phyloP scores from a whole-genome alignment of 139 green algal genomes.

The Trebouxia sp. region DNA sequence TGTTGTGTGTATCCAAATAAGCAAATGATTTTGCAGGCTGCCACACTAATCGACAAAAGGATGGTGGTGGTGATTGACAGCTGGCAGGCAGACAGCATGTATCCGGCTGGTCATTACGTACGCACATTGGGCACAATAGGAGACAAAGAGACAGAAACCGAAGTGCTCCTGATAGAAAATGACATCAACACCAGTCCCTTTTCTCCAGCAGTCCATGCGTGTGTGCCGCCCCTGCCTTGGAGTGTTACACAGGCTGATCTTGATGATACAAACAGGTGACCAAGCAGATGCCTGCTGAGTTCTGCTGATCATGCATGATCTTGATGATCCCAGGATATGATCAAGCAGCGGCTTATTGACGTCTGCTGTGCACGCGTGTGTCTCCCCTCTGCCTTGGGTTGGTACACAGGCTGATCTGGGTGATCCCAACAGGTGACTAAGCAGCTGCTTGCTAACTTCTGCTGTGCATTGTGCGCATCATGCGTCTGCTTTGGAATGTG shows the following conservation, averaged over 20 bases:
- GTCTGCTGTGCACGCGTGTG: constrained; percentile 91
- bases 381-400: constrained; percentile 90
- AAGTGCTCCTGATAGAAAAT: constrained; percentile 86
- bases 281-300: not conserved
- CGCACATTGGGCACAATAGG: constrained; percentile 81
- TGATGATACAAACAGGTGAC: constrained; percentile 42
- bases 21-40: constrained; percentile 49
- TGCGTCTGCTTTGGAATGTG: constrained; percentile 86
- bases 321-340: not conserved
- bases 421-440: constrained; percentile 5
- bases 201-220: constrained; percentile 88
- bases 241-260: constrained; percentile 58
- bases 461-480: too few species aligned
- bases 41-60: constrained; percentile 80
- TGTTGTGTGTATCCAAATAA: too few species aligned
- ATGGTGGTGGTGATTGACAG: constrained; percentile 83
- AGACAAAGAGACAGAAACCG: constrained; percentile 83
- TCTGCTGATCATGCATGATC: not conserved
- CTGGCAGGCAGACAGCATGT: constrained; percentile 72
- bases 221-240: constrained; percentile 94
- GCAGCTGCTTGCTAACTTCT: not conserved
- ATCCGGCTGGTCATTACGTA: constrained; percentile 83
- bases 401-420: constrained; percentile 58
- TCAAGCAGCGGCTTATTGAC: not conserved
- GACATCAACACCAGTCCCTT: constrained; percentile 90